Percentiles rank a stretch among this genome's conserved stretches.
Conservation (phyloP, 75 land plant species). For the Pseudotsuga menziesii region DNA sequence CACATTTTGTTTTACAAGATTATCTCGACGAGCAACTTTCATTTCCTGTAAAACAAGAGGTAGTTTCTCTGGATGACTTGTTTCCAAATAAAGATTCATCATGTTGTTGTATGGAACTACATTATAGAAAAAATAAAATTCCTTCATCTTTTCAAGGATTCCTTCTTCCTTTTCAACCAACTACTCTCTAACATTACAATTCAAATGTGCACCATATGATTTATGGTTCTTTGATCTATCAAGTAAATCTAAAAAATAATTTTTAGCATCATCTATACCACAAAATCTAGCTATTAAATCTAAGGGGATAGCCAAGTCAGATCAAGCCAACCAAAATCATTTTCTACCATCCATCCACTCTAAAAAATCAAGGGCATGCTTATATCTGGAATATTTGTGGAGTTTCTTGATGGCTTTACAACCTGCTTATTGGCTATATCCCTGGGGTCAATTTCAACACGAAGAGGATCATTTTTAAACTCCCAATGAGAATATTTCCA, state of each 20-base stretch:
- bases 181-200: slow-evolving; percentile 45
- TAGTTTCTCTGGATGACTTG: slow-evolving; percentile 37
- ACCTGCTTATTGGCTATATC: too few relatives aligned
- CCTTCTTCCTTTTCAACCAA: slow-evolving; percentile 44
- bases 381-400: too few relatives aligned
- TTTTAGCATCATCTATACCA: slow-evolving; percentile 42
- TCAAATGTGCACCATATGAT: slow-evolving; percentile 63
- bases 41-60: slow-evolving; percentile 29
- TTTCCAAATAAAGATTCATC: slow-evolving; percentile 35
- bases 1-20: too few relatives aligned
- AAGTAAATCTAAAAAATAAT: slow-evolving; percentile 30
- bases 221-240: slow-evolving; percentile 30
- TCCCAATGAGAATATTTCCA: too few relatives aligned
- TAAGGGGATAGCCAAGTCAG: slow-evolving; percentile 29
- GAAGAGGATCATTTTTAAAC: too few relatives aligned
- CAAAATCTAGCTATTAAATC: slow-evolving; percentile 32
- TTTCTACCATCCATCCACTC: slow-evolving; percentile 50
- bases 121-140: slow-evolving; percentile 24
- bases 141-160: slow-evolving; percentile 46
- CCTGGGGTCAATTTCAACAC: too few relatives aligned
- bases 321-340: slow-evolving; percentile 9
- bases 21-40: too few relatives aligned
- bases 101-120: slow-evolving; percentile 48
- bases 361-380: too few relatives aligned
- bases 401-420: too few relatives aligned